A percentile compares a stretch with the other conserved stretches of the same genome.
Evolutionary conservation across 1,284 basidiomycete species (phyloP).

Genomic region (Cryptococcus sp.): DNA sequence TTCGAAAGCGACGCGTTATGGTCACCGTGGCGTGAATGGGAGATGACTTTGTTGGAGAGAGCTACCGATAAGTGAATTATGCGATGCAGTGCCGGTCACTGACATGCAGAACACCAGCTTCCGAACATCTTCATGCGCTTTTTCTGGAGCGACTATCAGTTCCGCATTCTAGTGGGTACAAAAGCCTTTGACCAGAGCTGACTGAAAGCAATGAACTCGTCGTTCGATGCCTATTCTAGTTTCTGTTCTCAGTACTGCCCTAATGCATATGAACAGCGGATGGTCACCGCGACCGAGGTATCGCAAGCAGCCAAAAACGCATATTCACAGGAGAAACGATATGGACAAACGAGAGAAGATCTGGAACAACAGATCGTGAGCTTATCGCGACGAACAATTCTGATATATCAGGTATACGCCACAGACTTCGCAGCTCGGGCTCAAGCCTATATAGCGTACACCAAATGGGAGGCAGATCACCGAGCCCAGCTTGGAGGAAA

Average conservation of each 20-base stretch:
- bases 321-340: constrained; percentile 35
- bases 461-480: constrained; percentile 47
- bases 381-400: not conserved
- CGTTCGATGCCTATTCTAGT: constrained; percentile 78
- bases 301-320: constrained; percentile 59
- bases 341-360: constrained; percentile 42
- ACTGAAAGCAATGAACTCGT: constrained; percentile 63
- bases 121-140: constrained; percentile 41
- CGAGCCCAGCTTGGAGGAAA: constrained; percentile 59
- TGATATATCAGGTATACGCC: constrained; percentile 19
- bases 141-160: constrained; percentile 48
- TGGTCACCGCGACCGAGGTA: constrained; percentile 73
- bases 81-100: not conserved
- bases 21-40: constrained; percentile 74
- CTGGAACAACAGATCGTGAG: constrained; percentile 46
- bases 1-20: constrained; percentile 69
- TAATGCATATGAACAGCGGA: constrained; percentile 70
- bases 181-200: not conserved
- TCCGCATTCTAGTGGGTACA: constrained; percentile 47
- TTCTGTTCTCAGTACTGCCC: constrained; percentile 77
- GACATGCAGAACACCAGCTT: constrained; percentile 30
- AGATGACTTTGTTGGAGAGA: constrained; percentile 63
- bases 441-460: constrained; percentile 34
- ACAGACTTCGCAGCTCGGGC: constrained; percentile 23
- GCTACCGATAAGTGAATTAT: constrained; percentile 58